Base-by-base conservation (phyloP, 768 basidiomycete species). In the Trametes maxima region DNA sequence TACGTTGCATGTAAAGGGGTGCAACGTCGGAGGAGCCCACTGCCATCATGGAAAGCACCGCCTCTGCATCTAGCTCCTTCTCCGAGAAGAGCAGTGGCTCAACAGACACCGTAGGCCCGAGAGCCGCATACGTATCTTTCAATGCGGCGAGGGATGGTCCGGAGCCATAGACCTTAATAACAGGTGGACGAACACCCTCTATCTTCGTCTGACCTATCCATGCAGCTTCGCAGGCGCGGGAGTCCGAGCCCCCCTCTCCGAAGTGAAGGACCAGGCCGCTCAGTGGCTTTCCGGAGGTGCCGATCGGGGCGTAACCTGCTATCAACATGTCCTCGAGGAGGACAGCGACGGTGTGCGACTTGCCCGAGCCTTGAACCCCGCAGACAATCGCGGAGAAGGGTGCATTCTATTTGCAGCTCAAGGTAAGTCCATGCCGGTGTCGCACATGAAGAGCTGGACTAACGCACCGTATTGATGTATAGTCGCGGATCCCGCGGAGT, bases 331-430 rank as follows among this genome's bases (percentile, higher is more conserved):
- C 86, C 68, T 91, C 90, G 0, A 91, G 68, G 5, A 91, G 75
- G 0, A 86, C 81, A 0, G 88, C 85, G 1, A 89, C 82, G 0
- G 87, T 89, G 52, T 91, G 89, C 0, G 87, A 89, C 67, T 91
- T 90, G 10, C 89, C 89, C 0, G 88, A 86, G 0, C 89, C 88
- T 75, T 90, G 89, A 0, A 89, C 88, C 0, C 89, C 89, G 54
- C 89, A 91, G 2, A 90, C 81, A n/a, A 90, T 67, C 0, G 88
- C 85, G 0, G 89, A 90, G 66, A 89, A 87, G 0, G 89, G 89
- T 0, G 89, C 79, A 67, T 89, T 90, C 89, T 89, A 60, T 16
- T 11, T 36, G 14, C 5, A 46, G 45, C 21, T 8, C 21, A 25
- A 43, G 37, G 19, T 10, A 19, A 19, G 17, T 46, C 17, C 42